Evolutionary conservation across 139 green algal genomes (phyloP).

Genomic region (Dunaliella primolecta): DNA sequence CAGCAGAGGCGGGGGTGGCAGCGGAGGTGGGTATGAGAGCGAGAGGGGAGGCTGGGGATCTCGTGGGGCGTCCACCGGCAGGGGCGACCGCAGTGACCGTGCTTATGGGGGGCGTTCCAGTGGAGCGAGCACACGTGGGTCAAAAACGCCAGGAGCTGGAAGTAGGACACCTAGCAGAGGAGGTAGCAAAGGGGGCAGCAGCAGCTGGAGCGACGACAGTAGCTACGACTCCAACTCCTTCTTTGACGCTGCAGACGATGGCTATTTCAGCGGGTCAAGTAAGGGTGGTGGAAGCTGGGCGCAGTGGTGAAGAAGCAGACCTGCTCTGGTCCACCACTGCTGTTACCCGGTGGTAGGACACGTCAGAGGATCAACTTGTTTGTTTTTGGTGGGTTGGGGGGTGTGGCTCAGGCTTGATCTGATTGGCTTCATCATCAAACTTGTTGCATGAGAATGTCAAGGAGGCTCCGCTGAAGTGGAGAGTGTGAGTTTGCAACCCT

Average conservation of each 20-base stretch:
- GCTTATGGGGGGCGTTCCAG: slow-evolving; percentile 21
- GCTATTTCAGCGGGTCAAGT: background rate
- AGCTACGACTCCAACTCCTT: background rate
- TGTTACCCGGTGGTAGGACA: too few species aligned
- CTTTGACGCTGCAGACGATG: background rate
- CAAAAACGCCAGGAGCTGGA: too few species aligned
- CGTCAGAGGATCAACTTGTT: too few species aligned
- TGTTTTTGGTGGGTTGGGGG: too few species aligned
- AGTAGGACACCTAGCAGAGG: slow-evolving; percentile 13
- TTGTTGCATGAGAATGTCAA: too few species aligned
- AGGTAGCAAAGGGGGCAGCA: slow-evolving; percentile 16
- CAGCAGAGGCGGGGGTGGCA: background rate
- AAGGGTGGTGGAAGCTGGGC: background rate
- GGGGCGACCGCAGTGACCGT: background rate
- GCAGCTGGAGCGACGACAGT: background rate
- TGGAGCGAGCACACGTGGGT: slow-evolving; percentile 34
- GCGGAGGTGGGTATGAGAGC: background rate
- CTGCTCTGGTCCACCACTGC: too few species aligned
- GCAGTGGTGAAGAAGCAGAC: background rate
- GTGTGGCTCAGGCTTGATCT: too few species aligned
- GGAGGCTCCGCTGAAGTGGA: too few species aligned
- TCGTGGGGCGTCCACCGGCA: too few species aligned
- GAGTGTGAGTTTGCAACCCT: too few species aligned
- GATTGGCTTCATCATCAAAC: too few species aligned
- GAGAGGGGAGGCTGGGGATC: background rate